Conservation (phyloP, 1,284 basidiomycete species). For the Porogramme epimiltina region DNA sequence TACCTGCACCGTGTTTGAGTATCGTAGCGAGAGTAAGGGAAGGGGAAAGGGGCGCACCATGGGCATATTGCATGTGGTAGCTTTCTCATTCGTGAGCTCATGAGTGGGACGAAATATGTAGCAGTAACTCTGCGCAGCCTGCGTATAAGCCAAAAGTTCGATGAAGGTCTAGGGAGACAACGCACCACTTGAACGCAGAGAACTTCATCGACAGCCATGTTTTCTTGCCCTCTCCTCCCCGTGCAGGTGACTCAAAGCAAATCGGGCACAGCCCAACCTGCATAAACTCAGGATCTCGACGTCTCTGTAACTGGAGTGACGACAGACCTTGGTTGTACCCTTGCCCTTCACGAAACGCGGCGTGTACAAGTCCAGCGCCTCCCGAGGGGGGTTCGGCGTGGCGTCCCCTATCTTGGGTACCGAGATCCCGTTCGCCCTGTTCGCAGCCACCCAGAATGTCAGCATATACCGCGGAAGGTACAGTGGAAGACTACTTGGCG, state of each 20-base stretch:
- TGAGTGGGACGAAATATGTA: background rate
- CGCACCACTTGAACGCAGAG: slow-evolving; percentile 77
- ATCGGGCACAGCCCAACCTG: slow-evolving; percentile 74
- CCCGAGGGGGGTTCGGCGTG: slow-evolving; percentile 56
- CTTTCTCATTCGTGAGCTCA: slow-evolving; percentile 32
- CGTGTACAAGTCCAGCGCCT: slow-evolving; percentile 69
- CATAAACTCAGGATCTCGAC: background rate
- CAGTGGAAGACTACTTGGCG: slow-evolving; percentile 25
- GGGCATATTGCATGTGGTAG: slow-evolving; percentile 80
- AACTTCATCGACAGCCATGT: slow-evolving; percentile 80
- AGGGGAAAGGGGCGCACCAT: slow-evolving; percentile 50
- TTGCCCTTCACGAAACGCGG: slow-evolving; percentile 76
- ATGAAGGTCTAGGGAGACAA: slow-evolving; percentile 1
- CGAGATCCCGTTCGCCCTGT: slow-evolving; percentile 1
- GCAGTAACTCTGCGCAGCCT: background rate
- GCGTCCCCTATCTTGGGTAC: slow-evolving; percentile 43
- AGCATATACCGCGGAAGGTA: background rate
- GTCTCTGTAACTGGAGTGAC: background rate
- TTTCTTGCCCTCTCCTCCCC: slow-evolving; percentile 65
- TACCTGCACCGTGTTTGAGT: slow-evolving; percentile 41
- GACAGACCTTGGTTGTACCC: slow-evolving; percentile 55
- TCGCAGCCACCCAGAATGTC: background rate
- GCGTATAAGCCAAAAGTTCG: background rate
- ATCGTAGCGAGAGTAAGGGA: background rate
- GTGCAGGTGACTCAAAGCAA: slow-evolving; percentile 59